Evolutionary conservation across 306 rosid species (phyloP).

Genomic region (Cicer chorassanicum): DNA sequence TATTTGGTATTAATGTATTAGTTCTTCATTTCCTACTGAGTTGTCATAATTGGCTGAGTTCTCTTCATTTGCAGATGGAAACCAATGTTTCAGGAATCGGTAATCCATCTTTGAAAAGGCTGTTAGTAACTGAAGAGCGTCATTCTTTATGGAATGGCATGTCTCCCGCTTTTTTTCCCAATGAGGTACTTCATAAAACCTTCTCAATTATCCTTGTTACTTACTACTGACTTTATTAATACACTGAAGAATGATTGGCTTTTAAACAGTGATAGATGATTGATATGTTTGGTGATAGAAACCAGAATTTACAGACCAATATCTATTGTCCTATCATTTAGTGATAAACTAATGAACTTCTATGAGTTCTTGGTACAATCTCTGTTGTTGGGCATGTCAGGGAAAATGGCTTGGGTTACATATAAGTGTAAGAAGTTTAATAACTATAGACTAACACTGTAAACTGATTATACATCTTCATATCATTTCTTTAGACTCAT

Average conservation of each 20-base stretch:
- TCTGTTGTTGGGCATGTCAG: background rate
- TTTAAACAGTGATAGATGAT: constrained; percentile 6
- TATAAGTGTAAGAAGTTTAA: background rate
- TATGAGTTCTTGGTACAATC: constrained; percentile 29
- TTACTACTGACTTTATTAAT: background rate
- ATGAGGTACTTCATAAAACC: constrained; percentile 58
- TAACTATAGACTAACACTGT: background rate
- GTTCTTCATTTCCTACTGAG: background rate
- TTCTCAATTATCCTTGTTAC: constrained; percentile 12
- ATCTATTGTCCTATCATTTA: too few relatives aligned
- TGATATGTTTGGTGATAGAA: constrained; percentile 3
- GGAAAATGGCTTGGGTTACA: constrained; percentile 17
- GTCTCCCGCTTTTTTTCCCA: constrained; percentile 61
- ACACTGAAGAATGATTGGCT: constrained; percentile 22
- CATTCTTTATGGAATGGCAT: constrained; percentile 63
- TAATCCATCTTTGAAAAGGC: constrained; percentile 61
- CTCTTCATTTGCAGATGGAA: constrained; percentile 67
- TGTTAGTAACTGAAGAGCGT: constrained; percentile 60
- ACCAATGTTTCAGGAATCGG: constrained; percentile 52
- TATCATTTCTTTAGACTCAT: background rate
- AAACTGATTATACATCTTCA: background rate
- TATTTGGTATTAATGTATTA: constrained; percentile 2
- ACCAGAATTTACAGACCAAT: too few relatives aligned
- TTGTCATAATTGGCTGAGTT: constrained; percentile 26
- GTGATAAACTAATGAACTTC: background rate